These are phyloP conservation scores for Hygrophorus russula DNA, from an alignment of 768 basidiomycete genomes.

Conservation along the genomic window DNA sequence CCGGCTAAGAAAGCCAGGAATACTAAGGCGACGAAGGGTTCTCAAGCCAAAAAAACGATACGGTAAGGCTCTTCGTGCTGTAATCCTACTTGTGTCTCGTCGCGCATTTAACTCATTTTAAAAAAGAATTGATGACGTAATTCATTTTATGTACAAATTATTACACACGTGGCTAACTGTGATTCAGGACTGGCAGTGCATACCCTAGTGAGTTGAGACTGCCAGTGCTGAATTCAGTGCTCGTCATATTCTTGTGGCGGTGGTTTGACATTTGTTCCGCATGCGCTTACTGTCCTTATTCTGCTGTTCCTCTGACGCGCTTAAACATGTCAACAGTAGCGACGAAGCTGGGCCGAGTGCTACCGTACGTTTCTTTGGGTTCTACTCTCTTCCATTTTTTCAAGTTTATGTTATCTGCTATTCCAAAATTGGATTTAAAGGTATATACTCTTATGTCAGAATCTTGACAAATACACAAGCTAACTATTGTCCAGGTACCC, in stretches of 20 bases:
- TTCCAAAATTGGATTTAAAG: no score
- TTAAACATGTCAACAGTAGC: slow-evolving; percentile 34
- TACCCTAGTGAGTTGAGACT: slow-evolving; percentile 14
- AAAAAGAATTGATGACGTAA: slow-evolving; percentile 21
- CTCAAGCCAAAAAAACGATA: neutral
- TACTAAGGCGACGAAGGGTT: slow-evolving; percentile 6
- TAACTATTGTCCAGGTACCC: no score
- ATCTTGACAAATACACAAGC: neutral
- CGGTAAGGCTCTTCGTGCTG: no score
- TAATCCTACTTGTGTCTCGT: no score
- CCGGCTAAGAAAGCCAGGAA: slow-evolving; percentile 32
- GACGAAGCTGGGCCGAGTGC: slow-evolving; percentile 23
- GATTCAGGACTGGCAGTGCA: slow-evolving; percentile 10
- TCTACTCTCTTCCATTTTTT: neutral
- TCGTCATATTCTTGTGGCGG: slow-evolving; percentile 1
- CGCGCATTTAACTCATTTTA: no score
- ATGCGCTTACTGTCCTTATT: slow-evolving; percentile 54
- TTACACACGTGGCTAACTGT: slow-evolving; percentile 14
- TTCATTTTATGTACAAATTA: slow-evolving; percentile 6
- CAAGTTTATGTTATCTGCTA: no score
- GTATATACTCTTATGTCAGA: neutral
- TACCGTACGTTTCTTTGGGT: neutral
- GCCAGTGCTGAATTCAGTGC: neutral
- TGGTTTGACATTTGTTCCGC: slow-evolving; percentile 15
- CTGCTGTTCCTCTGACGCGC: slow-evolving; percentile 36